Conservation (phyloP, 805 yeast genomes). For the Metschnikowia lachancei region DNA sequence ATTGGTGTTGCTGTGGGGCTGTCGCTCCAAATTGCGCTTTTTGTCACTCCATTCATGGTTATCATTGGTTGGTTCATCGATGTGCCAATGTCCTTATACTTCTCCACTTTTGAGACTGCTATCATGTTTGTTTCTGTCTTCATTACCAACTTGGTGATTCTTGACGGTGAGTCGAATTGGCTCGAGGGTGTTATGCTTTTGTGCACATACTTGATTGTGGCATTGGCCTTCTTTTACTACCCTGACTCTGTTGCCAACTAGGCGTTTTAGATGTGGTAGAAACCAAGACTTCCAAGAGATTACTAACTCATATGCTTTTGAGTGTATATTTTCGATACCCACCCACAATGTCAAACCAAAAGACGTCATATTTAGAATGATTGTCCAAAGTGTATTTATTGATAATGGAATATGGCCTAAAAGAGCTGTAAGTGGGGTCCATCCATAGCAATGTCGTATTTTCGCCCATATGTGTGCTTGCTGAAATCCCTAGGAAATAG, state of each 20-base stretch:
- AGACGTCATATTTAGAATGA: no score
- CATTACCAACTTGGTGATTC: slow-evolving; percentile 78
- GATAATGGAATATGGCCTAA: no score
- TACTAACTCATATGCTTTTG: no score
- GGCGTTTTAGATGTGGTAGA: not conserved
- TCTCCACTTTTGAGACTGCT: slow-evolving; percentile 91
- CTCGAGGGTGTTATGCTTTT: slow-evolving; percentile 92
- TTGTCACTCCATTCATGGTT: slow-evolving; percentile 94
- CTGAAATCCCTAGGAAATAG: no score
- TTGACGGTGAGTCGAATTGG: slow-evolving; percentile 97
- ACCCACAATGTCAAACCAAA: no score
- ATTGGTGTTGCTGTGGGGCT: slow-evolving; percentile 96
- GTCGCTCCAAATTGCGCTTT: slow-evolving; percentile 89
- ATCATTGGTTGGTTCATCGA: slow-evolving; percentile 89
- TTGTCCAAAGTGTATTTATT: no score
- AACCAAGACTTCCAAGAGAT: no score
- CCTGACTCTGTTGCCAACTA: slow-evolving; percentile 54
- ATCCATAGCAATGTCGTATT: no score
- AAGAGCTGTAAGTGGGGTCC: no score
- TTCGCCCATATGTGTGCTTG: no score
- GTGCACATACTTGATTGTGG: slow-evolving; percentile 81
- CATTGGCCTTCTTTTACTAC: slow-evolving; percentile 84
- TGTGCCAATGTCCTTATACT: slow-evolving; percentile 89
- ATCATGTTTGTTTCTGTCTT: slow-evolving; percentile 87
- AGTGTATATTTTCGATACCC: no score